These are phyloP conservation scores for Orbilia oligospora DNA, from an alignment of 2,329 filamentous ascomycete genomes.

Conservation along the genomic window DNA sequence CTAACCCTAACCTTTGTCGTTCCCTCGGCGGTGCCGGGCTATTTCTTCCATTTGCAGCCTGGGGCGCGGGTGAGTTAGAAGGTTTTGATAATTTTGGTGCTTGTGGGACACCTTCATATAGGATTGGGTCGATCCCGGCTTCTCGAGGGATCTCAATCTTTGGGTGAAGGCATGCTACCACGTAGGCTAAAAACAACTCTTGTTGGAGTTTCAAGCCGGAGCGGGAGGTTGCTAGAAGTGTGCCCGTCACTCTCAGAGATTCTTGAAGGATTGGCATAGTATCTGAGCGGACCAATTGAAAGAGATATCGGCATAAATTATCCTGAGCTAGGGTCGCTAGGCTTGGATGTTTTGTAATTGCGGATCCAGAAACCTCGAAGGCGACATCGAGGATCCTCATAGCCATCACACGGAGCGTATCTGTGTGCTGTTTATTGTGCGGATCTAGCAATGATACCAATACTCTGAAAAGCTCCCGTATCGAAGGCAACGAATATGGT, in stretches of 20 bases:
- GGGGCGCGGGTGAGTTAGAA: constrained; percentile 69
- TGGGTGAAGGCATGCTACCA: constrained; percentile 93
- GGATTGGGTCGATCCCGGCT: constrained; percentile 86
- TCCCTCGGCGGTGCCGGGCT: constrained; percentile 94
- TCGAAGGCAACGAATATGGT: constrained; percentile 93
- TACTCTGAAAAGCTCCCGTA: constrained; percentile 92
- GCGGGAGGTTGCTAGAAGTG: constrained; percentile 89
- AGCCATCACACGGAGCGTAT: constrained; percentile 97
- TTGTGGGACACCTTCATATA: constrained; percentile 94
- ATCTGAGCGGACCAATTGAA: constrained; percentile 95
- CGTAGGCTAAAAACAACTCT: constrained; percentile 92
- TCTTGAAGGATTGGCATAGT: constrained; percentile 96
- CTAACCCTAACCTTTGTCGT: constrained; percentile 89
- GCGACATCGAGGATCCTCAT: constrained; percentile 97
- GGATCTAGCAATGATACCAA: constrained; percentile 94
- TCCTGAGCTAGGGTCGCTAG: constrained; percentile 91
- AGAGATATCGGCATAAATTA: constrained; percentile 91
- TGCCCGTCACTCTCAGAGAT: constrained; percentile 91
- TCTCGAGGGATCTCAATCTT: constrained; percentile 94
- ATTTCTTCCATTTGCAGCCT: constrained; percentile 82
- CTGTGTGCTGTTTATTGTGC: constrained; percentile 90
- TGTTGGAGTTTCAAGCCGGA: constrained; percentile 94
- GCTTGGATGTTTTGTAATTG: constrained; percentile 91
- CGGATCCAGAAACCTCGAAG: constrained; percentile 93
- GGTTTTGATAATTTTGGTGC: constrained; percentile 86